A percentile compares a stretch with the other conserved stretches of the same genome.
Conservation (phyloP, 169 alveolate genomes). For the Toxoplasma gondii region DNA sequence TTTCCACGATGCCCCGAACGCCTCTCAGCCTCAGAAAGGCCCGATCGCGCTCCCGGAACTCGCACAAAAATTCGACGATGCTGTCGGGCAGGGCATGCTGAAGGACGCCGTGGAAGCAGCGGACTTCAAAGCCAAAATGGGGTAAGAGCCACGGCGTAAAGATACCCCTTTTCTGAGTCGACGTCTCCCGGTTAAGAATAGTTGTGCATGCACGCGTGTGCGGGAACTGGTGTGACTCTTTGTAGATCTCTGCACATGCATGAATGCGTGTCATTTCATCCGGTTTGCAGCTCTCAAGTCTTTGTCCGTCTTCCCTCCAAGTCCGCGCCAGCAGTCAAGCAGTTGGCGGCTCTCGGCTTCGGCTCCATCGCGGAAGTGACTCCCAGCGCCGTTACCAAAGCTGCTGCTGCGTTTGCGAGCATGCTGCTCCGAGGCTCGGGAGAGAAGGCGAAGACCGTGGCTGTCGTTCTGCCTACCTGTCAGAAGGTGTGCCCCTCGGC, state of each 20-base stretch:
- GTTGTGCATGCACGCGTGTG: not conserved
- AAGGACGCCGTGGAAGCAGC: not conserved
- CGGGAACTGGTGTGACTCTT: not conserved
- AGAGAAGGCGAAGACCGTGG: conserved; percentile 18
- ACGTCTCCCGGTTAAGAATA: not conserved
- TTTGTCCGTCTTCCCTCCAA: not conserved
- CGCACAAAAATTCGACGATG: not conserved
- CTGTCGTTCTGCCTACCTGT: not conserved
- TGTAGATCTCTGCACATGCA: not conserved
- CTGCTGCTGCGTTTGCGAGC: not conserved
- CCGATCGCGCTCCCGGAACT: not conserved
- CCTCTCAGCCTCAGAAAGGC: not conserved
- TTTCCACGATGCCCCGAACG: not conserved
- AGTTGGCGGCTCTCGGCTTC: not conserved
- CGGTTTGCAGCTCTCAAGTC: not conserved
- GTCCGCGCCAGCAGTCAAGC: not conserved
- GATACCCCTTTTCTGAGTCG: not conserved
- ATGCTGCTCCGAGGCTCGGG: not conserved
- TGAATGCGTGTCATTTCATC: not conserved
- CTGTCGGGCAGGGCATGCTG: conserved; percentile 23
- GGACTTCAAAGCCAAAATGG: not conserved
- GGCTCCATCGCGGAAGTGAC: not conserved
- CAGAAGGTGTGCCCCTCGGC: not conserved
- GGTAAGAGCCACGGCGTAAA: not conserved
- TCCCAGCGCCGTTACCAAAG: not conserved